Evolutionary conservation across 805 yeast species (phyloP).

Genomic region (Candida corydali): DNA sequence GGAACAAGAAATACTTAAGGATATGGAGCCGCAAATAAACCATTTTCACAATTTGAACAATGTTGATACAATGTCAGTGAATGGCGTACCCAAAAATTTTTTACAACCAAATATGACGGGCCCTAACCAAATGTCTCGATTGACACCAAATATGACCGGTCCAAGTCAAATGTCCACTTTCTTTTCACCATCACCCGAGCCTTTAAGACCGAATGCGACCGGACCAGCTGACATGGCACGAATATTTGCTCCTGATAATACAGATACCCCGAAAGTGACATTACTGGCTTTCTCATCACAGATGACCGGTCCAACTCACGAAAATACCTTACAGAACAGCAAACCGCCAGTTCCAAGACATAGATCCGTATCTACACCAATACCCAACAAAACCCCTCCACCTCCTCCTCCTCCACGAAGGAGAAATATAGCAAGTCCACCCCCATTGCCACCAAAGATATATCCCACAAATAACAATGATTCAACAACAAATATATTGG

Average conservation of each 20-base stretch:
- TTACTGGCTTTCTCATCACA: conserved; percentile 38
- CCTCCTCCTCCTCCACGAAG: conserved; percentile 42
- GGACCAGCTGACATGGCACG: conserved; percentile 35
- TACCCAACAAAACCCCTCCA: conserved; percentile 20
- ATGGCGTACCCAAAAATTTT: conserved; percentile 53
- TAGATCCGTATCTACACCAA: conserved; percentile 22
- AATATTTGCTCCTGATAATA: conserved; percentile 17
- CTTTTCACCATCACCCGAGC: conserved; percentile 21
- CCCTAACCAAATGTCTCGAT: conserved; percentile 38
- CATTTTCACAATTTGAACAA: conserved; percentile 66
- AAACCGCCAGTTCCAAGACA: conserved; percentile 31
- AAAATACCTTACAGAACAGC: conserved; percentile 33
- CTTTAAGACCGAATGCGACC: conserved; percentile 24
- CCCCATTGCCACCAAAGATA: conserved; percentile 24
- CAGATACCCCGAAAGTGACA: conserved; percentile 26
- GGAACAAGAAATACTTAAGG: conserved; percentile 67
- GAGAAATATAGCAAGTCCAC: conserved; percentile 20
- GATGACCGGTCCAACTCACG: conserved; percentile 35
- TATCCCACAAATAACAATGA: conserved; percentile 12
- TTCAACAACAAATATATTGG: conserved; percentile 51
- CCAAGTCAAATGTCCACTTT: conserved; percentile 39
- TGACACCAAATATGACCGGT: conserved; percentile 44
- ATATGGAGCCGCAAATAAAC: conserved; percentile 69
- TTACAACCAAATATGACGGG: conserved; percentile 46
- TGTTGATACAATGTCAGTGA: conserved; percentile 72